Evolutionary conservation across 2,329 filamentous ascomycete species (phyloP).

Genomic region (Talaromyces atroroseus): DNA sequence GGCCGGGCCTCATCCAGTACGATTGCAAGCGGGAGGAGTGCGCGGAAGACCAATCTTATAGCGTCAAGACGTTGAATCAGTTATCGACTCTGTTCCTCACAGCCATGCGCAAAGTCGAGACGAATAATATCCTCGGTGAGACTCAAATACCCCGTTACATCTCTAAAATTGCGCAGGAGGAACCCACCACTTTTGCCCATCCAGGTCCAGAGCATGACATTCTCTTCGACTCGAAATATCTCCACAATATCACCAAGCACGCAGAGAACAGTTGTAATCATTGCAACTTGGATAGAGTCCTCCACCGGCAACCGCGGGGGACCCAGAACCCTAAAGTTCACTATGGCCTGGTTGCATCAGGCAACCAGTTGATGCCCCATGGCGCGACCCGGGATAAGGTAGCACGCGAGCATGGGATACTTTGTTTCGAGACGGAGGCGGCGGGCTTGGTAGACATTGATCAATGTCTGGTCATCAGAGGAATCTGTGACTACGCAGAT

Average conservation of each 20-base stretch:
- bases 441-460: conserved; percentile 15
- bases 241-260: conserved; percentile 3
- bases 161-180: conserved; percentile 8
- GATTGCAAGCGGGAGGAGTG: conserved; percentile 5
- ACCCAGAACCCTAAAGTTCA: conserved; percentile 12
- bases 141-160: conserved; percentile 15
- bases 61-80: conserved; percentile 10
- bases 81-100: conserved; percentile 12
- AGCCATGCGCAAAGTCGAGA: conserved; percentile 12
- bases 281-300: neutral
- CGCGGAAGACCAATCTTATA: conserved; percentile 6
- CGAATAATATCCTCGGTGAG: conserved; percentile 9
- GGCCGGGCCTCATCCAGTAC: conserved; percentile 14
- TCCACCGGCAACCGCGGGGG: neutral
- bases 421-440: conserved; percentile 21
- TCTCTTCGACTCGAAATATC: conserved; percentile 20
- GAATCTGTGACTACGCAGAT: conserved; percentile 22
- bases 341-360: conserved; percentile 19
- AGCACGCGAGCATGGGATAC: conserved; percentile 11
- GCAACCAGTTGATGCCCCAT: conserved; percentile 18
- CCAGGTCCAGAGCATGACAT: conserved; percentile 16
- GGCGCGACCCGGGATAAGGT: conserved; percentile 9
- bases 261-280: neutral
- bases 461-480: conserved; percentile 21
- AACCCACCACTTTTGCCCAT: neutral